A percentile compares a stretch with the other conserved stretches of the same genome.
Evolutionary conservation across 2,329 filamentous ascomycete species (phyloP).

Genomic region (Aspergillus intermedius): DNA sequence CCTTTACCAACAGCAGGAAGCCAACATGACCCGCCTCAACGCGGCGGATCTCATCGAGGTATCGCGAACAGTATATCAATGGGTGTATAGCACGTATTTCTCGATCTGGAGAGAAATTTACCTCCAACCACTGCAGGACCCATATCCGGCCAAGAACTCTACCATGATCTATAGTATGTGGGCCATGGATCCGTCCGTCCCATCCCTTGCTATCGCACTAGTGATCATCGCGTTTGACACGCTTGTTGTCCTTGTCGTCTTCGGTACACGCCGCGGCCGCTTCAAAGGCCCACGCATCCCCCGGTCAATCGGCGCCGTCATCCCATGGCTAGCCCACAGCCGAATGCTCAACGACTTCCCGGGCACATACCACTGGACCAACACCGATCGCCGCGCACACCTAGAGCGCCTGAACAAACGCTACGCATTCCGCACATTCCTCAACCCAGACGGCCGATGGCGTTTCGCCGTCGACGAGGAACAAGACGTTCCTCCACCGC

Average conservation of each 20-base stretch:
- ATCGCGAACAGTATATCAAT: slow-evolving; percentile 26
- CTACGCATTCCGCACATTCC: slow-evolving; percentile 27
- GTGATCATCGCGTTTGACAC: slow-evolving; percentile 27
- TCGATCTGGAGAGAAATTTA: slow-evolving; percentile 29
- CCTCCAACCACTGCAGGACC: slow-evolving; percentile 18
- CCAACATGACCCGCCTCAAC: slow-evolving; percentile 19
- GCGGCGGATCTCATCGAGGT: slow-evolving; percentile 15
- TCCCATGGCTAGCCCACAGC: slow-evolving; percentile 30
- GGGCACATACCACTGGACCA: slow-evolving; percentile 25
- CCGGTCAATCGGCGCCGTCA: slow-evolving; percentile 27
- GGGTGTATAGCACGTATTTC: slow-evolving; percentile 32
- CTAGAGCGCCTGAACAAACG: slow-evolving; percentile 22
- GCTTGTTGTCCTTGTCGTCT: slow-evolving; percentile 26
- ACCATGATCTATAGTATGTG: slow-evolving; percentile 25
- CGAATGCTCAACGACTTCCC: slow-evolving; percentile 27
- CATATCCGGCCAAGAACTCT: slow-evolving; percentile 15
- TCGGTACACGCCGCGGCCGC: slow-evolving; percentile 26
- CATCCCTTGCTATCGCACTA: slow-evolving; percentile 22
- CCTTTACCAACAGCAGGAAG: slow-evolving; percentile 22
- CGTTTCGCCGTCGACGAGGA: slow-evolving; percentile 30
- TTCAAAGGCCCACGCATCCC: slow-evolving; percentile 29
- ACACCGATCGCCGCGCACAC: slow-evolving; percentile 19
- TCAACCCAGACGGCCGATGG: slow-evolving; percentile 21
- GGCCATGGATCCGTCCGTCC: slow-evolving; percentile 25
- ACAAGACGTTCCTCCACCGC: slow-evolving; percentile 2